Evolutionary conservation across 306 rosid species (phyloP).

Genomic region (Delonix regia): DNA sequence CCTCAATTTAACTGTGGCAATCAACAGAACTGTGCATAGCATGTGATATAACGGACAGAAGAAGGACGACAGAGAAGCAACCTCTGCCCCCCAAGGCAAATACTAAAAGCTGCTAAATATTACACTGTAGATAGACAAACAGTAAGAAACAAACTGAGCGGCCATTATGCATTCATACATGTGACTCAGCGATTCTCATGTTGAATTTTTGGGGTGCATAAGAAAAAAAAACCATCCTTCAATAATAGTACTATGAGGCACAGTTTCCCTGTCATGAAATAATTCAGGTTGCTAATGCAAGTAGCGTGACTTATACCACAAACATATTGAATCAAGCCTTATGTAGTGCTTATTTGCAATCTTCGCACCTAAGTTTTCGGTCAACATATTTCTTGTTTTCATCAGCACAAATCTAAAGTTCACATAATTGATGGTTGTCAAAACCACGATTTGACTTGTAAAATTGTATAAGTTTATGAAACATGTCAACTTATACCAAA

Average conservation of each 20-base stretch:
- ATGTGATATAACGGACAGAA: background rate
- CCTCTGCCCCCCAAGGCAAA: background rate
- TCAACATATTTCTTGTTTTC: background rate
- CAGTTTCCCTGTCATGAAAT: background rate
- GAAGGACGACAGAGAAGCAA: background rate
- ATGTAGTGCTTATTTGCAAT: background rate
- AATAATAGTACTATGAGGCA: background rate
- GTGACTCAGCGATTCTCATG: background rate
- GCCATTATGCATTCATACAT: background rate
- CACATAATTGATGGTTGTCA: background rate
- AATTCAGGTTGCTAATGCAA: background rate
- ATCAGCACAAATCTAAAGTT: background rate
- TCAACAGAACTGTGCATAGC: background rate
- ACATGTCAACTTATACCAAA: background rate
- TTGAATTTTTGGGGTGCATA: background rate
- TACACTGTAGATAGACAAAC: background rate
- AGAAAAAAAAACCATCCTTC: background rate
- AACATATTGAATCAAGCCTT: background rate
- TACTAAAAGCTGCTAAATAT: background rate
- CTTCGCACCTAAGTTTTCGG: background rate
- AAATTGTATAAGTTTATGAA: background rate
- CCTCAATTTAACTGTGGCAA: background rate
- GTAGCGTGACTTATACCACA: background rate
- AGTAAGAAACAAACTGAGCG: background rate
- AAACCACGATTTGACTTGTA: background rate